Evolutionary conservation across 1,139 yeast species (phyloP).

Genomic region (Geotrichum siamense): DNA sequence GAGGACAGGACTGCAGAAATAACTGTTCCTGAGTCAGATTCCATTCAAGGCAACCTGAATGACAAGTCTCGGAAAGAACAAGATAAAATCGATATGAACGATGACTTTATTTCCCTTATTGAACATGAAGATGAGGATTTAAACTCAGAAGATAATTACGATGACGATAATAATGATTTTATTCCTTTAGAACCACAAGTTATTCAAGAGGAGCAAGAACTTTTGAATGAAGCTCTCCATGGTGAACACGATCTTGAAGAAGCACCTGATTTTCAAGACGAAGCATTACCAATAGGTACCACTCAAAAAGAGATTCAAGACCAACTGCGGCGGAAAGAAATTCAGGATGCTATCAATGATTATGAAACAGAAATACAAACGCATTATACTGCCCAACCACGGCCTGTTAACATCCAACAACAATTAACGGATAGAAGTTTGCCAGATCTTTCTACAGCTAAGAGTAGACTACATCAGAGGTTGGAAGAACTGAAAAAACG

Average conservation of each 20-base stretch:
- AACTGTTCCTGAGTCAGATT: too few species aligned
- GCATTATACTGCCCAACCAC: too few species aligned
- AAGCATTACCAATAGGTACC: conserved; percentile 34
- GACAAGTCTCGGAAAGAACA: too few species aligned
- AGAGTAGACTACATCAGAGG: not conserved
- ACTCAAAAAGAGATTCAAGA: conserved; percentile 26
- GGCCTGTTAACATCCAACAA: too few species aligned
- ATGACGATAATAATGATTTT: conserved; percentile 2
- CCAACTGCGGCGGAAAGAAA: conserved; percentile 33
- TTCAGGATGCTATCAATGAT: conserved; percentile 37
- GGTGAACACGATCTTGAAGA: conserved; percentile 31
- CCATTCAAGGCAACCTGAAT: too few species aligned
- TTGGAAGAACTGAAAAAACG: not conserved
- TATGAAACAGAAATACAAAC: conserved; percentile 3
- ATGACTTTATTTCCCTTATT: not conserved
- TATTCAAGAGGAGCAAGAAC: conserved; percentile 30
- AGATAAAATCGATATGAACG: not conserved
- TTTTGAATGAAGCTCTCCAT: conserved; percentile 20
- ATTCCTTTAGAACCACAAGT: conserved; percentile 19
- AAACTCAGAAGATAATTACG: not conserved
- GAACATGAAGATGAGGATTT: not conserved
- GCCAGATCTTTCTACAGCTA: not conserved
- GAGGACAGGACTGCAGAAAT: too few species aligned
- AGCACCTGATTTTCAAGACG: conserved; percentile 35
- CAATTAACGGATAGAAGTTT: not conserved